Evolutionary conservation across 768 basidiomycete genomes (phyloP).

Genomic region (Hericium erinaceus): DNA sequence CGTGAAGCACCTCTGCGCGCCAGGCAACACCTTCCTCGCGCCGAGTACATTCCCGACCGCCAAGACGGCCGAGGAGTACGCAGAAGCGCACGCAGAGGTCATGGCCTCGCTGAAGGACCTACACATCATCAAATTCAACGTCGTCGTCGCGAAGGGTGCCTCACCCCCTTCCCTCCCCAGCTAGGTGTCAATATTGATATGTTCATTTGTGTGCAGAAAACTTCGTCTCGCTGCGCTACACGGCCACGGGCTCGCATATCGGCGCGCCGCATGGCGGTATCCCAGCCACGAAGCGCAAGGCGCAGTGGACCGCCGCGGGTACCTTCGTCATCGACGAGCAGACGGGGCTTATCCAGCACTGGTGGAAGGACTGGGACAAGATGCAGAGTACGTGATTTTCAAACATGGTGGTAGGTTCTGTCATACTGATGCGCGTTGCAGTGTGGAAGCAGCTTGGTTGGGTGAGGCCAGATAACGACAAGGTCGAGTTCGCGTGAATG

Average conservation of each 20-base stretch:
- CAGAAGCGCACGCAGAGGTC: conserved; percentile 9
- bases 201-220: conserved; percentile 4
- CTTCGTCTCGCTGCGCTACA: conserved; percentile 11
- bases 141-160: conserved; percentile 12
- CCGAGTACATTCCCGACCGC: conserved; percentile 12
- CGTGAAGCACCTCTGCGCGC: conserved; percentile 7
- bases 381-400: conserved; percentile 8
- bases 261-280: conserved; percentile 8
- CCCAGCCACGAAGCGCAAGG: conserved; percentile 5
- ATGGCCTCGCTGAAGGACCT: conserved; percentile 10
- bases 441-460: conserved; percentile 14
- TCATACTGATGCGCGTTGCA: background rate
- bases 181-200: background rate
- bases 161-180: background rate
- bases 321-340: conserved; percentile 11
- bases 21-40: conserved; percentile 8
- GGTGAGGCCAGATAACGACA: conserved; percentile 13
- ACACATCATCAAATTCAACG: conserved; percentile 13
- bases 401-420: background rate
- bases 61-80: conserved; percentile 9
- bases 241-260: conserved; percentile 11
- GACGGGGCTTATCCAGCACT: conserved; percentile 11
- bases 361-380: conserved; percentile 16
- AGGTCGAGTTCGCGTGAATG: conserved; percentile 7
- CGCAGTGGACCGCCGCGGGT: conserved; percentile 12